Evolutionary conservation across 2,329 filamentous ascomycete genomes (phyloP).

Genomic region (Aspergillus brasiliensis): DNA sequence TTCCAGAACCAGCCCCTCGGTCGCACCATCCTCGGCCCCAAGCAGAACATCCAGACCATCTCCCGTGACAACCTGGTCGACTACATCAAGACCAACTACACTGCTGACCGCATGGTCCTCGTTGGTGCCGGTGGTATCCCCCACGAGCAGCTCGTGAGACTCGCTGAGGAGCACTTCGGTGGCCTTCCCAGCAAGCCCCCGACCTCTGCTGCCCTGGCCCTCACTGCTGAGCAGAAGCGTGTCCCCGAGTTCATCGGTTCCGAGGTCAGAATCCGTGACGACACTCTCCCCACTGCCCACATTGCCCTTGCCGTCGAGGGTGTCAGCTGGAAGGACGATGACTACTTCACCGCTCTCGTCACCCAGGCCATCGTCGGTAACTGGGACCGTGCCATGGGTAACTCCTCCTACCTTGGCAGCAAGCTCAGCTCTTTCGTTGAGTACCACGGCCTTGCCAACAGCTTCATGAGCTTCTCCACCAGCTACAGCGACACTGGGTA

Average conservation of each 20-base stretch:
- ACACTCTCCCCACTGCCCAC: conserved; percentile 94
- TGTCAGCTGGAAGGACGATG: conserved; percentile 98
- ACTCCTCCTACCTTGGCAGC: conserved; percentile 95
- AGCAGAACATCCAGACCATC: conserved; percentile 98
- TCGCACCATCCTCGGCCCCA: conserved; percentile 95
- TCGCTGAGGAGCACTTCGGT: conserved; percentile 95
- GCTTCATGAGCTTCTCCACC: conserved; percentile 99
- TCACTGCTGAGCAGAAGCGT: conserved; percentile 75
- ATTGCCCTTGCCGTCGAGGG: conserved; percentile 98
- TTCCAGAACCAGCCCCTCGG: conserved; percentile 96
- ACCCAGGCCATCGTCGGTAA: conserved; percentile 99
- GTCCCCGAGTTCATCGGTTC: conserved; percentile 96
- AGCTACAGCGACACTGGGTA: conserved; percentile 99
- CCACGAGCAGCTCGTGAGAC: conserved; percentile 89
- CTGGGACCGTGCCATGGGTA: conserved; percentile 99
- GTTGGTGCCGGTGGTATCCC: conserved; percentile 93
- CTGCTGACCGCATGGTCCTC: conserved; percentile 98
- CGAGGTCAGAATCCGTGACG: conserved; percentile 92
- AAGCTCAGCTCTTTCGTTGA: conserved; percentile 95
- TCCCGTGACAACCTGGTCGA: conserved; percentile 83
- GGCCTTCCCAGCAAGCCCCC: conserved; percentile 74
- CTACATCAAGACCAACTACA: conserved; percentile 99
- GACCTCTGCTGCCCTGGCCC: conserved; percentile 69
- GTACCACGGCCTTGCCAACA: conserved; percentile 95
- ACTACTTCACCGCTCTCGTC: conserved; percentile 98